Percentiles rank a stretch among this genome's conserved stretches.
Evolutionary conservation across 306 rosid genomes (phyloP).

Genomic region (Psophocarpus tetragonolobus): DNA sequence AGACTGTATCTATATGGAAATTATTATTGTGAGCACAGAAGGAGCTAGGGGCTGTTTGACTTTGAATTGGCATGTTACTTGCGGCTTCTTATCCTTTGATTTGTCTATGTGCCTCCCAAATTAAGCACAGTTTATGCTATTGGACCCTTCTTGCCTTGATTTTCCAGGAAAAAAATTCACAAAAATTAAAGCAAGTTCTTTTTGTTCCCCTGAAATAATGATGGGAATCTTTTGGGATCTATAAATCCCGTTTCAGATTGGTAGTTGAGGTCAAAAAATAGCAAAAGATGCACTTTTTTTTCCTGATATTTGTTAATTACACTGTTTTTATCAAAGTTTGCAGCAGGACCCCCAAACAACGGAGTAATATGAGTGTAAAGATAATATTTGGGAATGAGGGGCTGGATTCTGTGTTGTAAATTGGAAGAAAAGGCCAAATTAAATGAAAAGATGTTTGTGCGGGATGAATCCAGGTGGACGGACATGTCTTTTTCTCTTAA

Average conservation of each 20-base stretch:
- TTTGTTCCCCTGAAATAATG: conserved; percentile 26
- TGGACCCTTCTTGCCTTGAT: conserved; percentile 33
- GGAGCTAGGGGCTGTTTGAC: conserved; percentile 37
- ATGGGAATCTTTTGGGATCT: not conserved
- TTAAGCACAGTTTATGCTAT: conserved; percentile 26
- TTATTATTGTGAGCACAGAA: conserved; percentile 28
- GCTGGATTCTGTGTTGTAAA: conserved; percentile 21
- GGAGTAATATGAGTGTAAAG: conserved; percentile 26
- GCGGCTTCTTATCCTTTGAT: conserved; percentile 15
- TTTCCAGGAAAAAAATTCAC: not conserved
- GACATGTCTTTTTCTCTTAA: conserved; percentile 28
- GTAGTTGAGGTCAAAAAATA: conserved; percentile 32
- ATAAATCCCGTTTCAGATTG: not conserved
- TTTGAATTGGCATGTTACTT: conserved; percentile 34
- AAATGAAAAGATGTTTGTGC: conserved; percentile 36
- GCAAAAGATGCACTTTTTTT: conserved; percentile 22
- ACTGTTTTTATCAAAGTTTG: conserved; percentile 27
- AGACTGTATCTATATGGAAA: not conserved
- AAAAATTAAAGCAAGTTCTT: not conserved
- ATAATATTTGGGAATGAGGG: conserved; percentile 17
- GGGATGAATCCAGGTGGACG: conserved; percentile 9
- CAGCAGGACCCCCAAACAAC: not conserved
- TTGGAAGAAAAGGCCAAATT: conserved; percentile 7
- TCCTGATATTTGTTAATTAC: conserved; percentile 8
- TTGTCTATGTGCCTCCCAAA: conserved; percentile 43